A percentile compares a stretch with the other conserved stretches of the same genome.
These are phyloP conservation scores for Pyrenula massariospora DNA, from an alignment of 495 filamentous ascomycete species.

Conservation along the genomic window DNA sequence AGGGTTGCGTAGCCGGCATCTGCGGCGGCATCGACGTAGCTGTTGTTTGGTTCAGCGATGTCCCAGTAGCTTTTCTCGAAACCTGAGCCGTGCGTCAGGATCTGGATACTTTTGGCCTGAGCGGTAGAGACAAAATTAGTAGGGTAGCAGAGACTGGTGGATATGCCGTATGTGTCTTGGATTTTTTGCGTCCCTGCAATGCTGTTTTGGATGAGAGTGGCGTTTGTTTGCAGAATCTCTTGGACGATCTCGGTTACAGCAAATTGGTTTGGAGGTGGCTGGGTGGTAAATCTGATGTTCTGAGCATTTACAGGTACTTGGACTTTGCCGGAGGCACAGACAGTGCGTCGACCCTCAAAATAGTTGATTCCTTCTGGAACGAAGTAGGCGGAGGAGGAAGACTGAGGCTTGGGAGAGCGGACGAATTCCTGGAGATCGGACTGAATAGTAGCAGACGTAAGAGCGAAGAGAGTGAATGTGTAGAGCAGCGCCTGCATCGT, in stretches of 20 bases:
- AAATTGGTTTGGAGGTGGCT: background rate
- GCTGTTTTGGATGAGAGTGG: background rate
- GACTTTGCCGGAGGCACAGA: background rate
- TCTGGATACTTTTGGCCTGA: background rate
- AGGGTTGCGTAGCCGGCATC: conserved; percentile 6
- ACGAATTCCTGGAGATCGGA: background rate
- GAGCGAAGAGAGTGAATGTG: background rate
- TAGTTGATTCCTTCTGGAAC: background rate
- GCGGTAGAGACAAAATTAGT: background rate
- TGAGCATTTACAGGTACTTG: background rate
- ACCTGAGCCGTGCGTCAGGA: conserved; percentile 3
- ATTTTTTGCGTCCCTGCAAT: background rate
- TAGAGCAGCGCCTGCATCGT: background rate
- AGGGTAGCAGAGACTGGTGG: conserved; percentile 1
- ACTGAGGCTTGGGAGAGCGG: background rate
- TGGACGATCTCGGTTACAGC: background rate
- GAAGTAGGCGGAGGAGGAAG: background rate
- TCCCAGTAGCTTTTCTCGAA: conserved; percentile 7
- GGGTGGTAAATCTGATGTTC: background rate
- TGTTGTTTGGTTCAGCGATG: conserved; percentile 1
- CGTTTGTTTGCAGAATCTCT: background rate
- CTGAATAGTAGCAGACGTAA: background rate
- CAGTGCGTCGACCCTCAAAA: background rate
- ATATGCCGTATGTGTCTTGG: conserved; percentile 1
- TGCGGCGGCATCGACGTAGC: conserved; percentile 9